Evolutionary conservation across 192 early-diverging fungal species (phyloP).

Genomic region (Backusella sp.): DNA sequence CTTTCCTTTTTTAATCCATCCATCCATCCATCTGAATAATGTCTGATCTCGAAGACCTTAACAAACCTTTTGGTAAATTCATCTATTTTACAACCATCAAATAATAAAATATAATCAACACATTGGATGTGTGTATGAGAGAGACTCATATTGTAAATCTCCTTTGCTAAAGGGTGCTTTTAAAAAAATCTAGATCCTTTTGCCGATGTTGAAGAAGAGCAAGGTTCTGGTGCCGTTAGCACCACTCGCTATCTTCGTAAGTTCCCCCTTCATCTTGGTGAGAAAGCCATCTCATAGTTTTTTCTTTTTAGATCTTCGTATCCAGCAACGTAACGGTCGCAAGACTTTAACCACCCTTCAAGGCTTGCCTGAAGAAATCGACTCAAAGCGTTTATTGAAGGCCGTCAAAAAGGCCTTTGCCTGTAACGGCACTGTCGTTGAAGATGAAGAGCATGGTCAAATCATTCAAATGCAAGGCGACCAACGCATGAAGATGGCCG

Average conservation of each 20-base stretch:
- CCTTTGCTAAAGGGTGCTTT: not conserved
- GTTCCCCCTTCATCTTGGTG: not conserved
- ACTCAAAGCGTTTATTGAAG: conserved; percentile 91
- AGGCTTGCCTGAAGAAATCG: conserved; percentile 83
- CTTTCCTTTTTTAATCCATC: conserved; percentile 11
- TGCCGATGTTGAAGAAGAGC: conserved; percentile 50
- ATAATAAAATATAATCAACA: not conserved
- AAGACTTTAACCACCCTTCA: conserved; percentile 97
- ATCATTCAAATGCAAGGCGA: conserved; percentile 96
- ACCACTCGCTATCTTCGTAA: conserved; percentile 47
- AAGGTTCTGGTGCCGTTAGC: conserved; percentile 20
- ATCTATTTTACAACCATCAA: not conserved
- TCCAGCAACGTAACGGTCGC: conserved; percentile 95
- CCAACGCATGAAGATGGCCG: conserved; percentile 80
- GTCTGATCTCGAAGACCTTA: conserved; percentile 35
- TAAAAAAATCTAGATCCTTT: conserved; percentile 38
- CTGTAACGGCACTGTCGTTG: conserved; percentile 93
- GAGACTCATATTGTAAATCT: conserved; percentile 10
- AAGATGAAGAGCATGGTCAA: conserved; percentile 89
- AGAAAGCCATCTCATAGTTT: too few relatives aligned
- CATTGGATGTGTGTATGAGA: conserved; percentile 2
- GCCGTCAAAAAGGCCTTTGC: conserved; percentile 96
- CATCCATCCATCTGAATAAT: conserved; percentile 19
- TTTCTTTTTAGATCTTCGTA: conserved; percentile 80
- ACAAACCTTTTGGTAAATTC: conserved; percentile 35